These are phyloP conservation scores for Lumnitzera littorea DNA, from an alignment of 345 rosid genomes.

Conservation along the genomic window DNA sequence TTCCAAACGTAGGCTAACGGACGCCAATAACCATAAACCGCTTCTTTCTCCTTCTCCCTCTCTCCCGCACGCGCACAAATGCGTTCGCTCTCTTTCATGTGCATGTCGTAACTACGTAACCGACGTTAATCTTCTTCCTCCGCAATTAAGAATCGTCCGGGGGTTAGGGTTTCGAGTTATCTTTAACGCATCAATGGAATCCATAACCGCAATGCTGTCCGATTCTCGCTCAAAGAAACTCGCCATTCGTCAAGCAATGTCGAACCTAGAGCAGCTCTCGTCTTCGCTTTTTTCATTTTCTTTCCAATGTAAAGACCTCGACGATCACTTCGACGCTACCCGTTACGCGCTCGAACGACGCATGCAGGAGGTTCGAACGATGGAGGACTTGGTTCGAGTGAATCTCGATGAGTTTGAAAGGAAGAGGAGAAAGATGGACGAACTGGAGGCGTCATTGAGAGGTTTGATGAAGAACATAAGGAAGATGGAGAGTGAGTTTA, in stretches of 20 bases:
- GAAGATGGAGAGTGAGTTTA: constrained; percentile 18
- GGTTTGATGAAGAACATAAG: constrained; percentile 13
- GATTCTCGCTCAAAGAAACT: constrained; percentile 9
- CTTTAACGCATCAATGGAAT: constrained; percentile 4
- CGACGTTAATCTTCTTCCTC: too few species aligned
- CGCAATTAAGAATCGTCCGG: too few species aligned
- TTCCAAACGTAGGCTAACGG: too few species aligned
- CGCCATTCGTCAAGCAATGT: constrained; percentile 18
- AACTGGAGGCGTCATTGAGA: constrained; percentile 1
- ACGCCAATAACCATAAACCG: too few species aligned
- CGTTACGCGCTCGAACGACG: constrained; percentile 17
- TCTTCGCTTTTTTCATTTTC: constrained; percentile 33
- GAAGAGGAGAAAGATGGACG: constrained; percentile 10
- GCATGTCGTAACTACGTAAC: too few species aligned
- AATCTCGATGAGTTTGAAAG: constrained; percentile 7
- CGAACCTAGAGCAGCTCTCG: constrained; percentile 26
- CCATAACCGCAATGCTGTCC: constrained; percentile 10
- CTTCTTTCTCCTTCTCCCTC: too few species aligned
- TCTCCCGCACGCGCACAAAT: too few species aligned
- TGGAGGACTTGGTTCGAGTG: constrained; percentile 13
- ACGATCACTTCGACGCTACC: constrained; percentile 19
- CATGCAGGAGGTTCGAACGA: constrained; percentile 14
- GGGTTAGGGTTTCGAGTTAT: too few species aligned
- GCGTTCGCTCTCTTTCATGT: too few species aligned
- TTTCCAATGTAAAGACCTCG: constrained; percentile 43